phyloP scores from a whole-genome alignment of 148 eudicot genomes.

The Tetragonia tetragonoides region DNA sequence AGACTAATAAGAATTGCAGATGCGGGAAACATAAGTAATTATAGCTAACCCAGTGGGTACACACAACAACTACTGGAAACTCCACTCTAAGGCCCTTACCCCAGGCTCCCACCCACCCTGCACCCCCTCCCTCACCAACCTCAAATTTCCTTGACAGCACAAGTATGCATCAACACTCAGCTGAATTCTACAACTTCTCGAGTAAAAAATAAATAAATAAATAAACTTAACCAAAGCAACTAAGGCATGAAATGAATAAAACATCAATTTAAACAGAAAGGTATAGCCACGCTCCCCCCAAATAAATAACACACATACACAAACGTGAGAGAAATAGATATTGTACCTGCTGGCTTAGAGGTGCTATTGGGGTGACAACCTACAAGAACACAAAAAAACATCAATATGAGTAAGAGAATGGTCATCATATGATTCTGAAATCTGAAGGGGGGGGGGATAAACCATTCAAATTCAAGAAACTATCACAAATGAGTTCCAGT shows the following conservation, averaged over 20 bases:
- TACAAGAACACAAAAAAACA: slow-evolving; percentile 25
- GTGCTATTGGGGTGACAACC: slow-evolving; percentile 98
- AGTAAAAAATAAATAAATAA: too few species aligned
- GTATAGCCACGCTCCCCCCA: too few species aligned
- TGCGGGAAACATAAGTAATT: not conserved
- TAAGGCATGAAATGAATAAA: too few species aligned
- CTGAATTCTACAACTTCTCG: too few species aligned
- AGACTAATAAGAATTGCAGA: not conserved
- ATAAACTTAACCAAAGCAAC: too few species aligned
- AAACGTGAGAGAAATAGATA: slow-evolving; percentile 1
- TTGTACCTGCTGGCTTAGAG: slow-evolving; percentile 92
- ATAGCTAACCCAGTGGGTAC: not conserved
- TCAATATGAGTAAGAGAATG: not conserved
- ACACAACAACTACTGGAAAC: not conserved
- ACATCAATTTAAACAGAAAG: too few species aligned
- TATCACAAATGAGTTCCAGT: too few species aligned
- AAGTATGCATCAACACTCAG: not conserved
- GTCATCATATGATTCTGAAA: not conserved
- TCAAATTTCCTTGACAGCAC: not conserved
- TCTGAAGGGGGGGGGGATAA: too few species aligned
- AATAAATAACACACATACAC: too few species aligned
- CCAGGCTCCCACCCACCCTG: not conserved
- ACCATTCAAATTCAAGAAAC: too few species aligned
- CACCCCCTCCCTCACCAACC: not conserved
- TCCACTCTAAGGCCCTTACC: not conserved